A percentile compares a stretch with the other conserved stretches of the same genome.
These are phyloP conservation scores for Penicillium nordicum DNA, from an alignment of 2,329 filamentous ascomycete genomes.

Conservation along the genomic window DNA sequence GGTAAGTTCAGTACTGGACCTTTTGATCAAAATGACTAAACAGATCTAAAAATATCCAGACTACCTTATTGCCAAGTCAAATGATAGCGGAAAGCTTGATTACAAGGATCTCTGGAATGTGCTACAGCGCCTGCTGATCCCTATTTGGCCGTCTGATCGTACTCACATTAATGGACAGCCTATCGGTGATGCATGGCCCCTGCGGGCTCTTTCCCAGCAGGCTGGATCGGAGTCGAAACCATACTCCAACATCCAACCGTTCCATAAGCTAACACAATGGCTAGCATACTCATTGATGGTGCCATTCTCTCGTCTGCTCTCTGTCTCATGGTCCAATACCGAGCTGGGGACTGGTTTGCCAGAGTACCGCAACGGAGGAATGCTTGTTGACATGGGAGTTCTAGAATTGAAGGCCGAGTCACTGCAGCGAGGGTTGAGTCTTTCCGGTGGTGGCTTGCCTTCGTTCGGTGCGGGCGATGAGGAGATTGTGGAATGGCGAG, in stretches of 20 bases:
- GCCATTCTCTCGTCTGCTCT: conserved; percentile 54
- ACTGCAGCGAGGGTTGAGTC: conserved; percentile 43
- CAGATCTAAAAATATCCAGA: conserved; percentile 31
- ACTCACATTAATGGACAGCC: conserved; percentile 41
- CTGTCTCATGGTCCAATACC: conserved; percentile 51
- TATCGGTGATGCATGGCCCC: conserved; percentile 52
- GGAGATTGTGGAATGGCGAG: conserved; percentile 65
- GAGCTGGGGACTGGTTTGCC: conserved; percentile 64
- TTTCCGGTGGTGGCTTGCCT: conserved; percentile 40
- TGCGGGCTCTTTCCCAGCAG: conserved; percentile 23
- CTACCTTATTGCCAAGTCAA: conserved; percentile 34
- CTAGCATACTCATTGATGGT: conserved; percentile 70
- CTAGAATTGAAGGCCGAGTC: conserved; percentile 51
- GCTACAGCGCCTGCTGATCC: conserved; percentile 47
- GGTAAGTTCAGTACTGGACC: conserved; percentile 35
- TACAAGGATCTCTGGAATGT: conserved; percentile 43
- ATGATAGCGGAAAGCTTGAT: conserved; percentile 30
- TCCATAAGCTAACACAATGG: conserved; percentile 68
- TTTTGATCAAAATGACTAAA: neutral
- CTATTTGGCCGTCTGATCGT: conserved; percentile 49
- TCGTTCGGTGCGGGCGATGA: conserved; percentile 59
- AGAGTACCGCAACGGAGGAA: conserved; percentile 69
- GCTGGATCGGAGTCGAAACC: conserved; percentile 3
- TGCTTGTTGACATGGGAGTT: conserved; percentile 61
- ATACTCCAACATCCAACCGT: conserved; percentile 47